phyloP scores from a whole-genome alignment of 2,329 filamentous ascomycete genomes.

The Phialemonium atrogriseum region DNA sequence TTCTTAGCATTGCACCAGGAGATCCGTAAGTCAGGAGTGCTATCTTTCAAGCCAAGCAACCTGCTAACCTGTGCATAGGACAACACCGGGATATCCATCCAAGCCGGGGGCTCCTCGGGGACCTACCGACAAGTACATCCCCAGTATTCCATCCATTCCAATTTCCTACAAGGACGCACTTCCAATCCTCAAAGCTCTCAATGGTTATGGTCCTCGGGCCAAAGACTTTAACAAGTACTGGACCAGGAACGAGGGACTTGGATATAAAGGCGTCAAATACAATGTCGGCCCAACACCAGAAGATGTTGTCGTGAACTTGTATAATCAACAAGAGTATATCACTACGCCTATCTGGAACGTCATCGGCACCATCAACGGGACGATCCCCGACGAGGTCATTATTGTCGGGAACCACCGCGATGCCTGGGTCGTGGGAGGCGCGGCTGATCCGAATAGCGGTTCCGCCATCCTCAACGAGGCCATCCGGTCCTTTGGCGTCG shows the following conservation, averaged over 20 bases:
- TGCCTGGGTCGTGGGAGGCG: slow-evolving; percentile 77
- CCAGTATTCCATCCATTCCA: slow-evolving; percentile 82
- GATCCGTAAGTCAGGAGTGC: slow-evolving; percentile 46
- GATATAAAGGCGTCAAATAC: slow-evolving; percentile 76
- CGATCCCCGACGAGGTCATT: slow-evolving; percentile 74
- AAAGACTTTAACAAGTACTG: slow-evolving; percentile 66
- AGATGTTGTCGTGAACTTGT: slow-evolving; percentile 59
- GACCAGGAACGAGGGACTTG: slow-evolving; percentile 61
- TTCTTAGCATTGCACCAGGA: slow-evolving; percentile 60
- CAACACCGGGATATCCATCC: slow-evolving; percentile 88
- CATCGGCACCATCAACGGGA: slow-evolving; percentile 86
- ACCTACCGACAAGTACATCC: slow-evolving; percentile 61
- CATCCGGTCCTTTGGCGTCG: slow-evolving; percentile 63
- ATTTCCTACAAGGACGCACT: slow-evolving; percentile 83
- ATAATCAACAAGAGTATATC: slow-evolving; percentile 74
- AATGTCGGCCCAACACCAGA: slow-evolving; percentile 77
- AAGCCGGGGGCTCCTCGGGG: slow-evolving; percentile 78
- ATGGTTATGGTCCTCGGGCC: slow-evolving; percentile 75
- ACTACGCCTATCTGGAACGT: slow-evolving; percentile 85
- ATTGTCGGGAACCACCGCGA: slow-evolving; percentile 79
- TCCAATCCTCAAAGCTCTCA: slow-evolving; percentile 81
- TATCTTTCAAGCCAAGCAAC: slow-evolving; percentile 7
- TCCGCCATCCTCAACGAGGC: slow-evolving; percentile 75
- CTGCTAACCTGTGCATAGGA: slow-evolving; percentile 29
- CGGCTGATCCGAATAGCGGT: slow-evolving; percentile 73